Percentiles rank a stretch among this genome's conserved stretches.
These are phyloP conservation scores for Postia placenta DNA, from an alignment of 768 basidiomycete genomes.

Conservation along the genomic window DNA sequence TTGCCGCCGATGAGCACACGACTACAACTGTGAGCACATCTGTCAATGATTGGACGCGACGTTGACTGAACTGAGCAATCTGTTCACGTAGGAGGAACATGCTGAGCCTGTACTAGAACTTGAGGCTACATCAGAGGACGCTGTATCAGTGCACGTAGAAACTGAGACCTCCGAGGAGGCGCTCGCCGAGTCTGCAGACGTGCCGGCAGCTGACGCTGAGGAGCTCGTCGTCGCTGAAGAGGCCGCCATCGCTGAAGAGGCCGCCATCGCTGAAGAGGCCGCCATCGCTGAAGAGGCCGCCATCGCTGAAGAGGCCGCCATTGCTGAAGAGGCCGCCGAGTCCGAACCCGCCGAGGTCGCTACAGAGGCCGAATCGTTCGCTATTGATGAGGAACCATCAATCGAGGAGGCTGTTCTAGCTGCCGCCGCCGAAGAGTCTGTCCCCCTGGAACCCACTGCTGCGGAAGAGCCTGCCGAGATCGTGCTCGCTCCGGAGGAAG, in stretches of 20 bases:
- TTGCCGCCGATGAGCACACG: neutral
- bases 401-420: neutral
- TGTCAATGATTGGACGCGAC: neutral
- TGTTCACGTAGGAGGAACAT: neutral
- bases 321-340: neutral
- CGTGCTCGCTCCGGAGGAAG: too few species aligned
- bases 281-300: neutral
- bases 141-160: neutral
- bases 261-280: neutral
- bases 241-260: neutral
- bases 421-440: neutral
- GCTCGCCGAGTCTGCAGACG: neutral
- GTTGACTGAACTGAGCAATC: neutral
- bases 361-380: neutral
- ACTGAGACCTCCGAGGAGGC: neutral
- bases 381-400: neutral
- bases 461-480: neutral
- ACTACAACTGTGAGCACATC: neutral
- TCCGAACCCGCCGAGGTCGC: neutral
- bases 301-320: neutral
- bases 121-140: neutral
- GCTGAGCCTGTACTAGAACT: neutral
- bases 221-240: neutral
- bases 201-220: conserved; percentile 2
- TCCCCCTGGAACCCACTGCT: neutral